These are phyloP conservation scores for Monosporascus ibericus DNA, from an alignment of 2,329 filamentous ascomycete species.

Conservation along the genomic window DNA sequence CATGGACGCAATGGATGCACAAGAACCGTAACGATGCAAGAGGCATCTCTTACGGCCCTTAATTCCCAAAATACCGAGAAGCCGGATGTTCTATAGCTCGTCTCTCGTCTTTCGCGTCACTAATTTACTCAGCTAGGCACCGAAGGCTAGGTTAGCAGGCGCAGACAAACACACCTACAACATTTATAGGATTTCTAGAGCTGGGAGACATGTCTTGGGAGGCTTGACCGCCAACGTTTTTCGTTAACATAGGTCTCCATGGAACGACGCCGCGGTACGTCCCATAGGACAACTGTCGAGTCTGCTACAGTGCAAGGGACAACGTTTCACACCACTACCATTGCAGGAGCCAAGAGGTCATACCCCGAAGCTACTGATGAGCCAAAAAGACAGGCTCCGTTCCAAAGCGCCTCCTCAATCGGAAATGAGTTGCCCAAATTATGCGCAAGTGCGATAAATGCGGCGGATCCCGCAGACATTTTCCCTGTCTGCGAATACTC, in stretches of 20 bases:
- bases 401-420: slow-evolving; percentile 15
- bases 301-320: slow-evolving; percentile 35
- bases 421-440: slow-evolving; percentile 19
- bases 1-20: no score
- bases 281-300: slow-evolving; percentile 47
- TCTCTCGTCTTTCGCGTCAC: neutral
- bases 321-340: slow-evolving; percentile 30
- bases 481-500: slow-evolving; percentile 45
- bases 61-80: no score
- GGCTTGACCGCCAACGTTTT: neutral
- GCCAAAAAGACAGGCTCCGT: slow-evolving; percentile 21
- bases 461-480: slow-evolving; percentile 17
- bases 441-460: slow-evolving; percentile 41
- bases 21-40: no score
- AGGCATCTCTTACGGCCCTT: no score
- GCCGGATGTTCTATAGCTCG: neutral
- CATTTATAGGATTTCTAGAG: neutral
- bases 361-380: slow-evolving; percentile 13
- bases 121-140: no score
- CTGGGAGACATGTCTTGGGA: neutral
- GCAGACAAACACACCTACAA: no score
- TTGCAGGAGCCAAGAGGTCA: slow-evolving; percentile 45
- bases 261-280: slow-evolving; percentile 24
- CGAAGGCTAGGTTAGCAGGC: no score
- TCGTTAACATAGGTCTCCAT: slow-evolving; percentile 6